These are phyloP conservation scores for Lasiodiplodia sp. DNA, from an alignment of 2,329 filamentous ascomycete species.

Conservation along the genomic window DNA sequence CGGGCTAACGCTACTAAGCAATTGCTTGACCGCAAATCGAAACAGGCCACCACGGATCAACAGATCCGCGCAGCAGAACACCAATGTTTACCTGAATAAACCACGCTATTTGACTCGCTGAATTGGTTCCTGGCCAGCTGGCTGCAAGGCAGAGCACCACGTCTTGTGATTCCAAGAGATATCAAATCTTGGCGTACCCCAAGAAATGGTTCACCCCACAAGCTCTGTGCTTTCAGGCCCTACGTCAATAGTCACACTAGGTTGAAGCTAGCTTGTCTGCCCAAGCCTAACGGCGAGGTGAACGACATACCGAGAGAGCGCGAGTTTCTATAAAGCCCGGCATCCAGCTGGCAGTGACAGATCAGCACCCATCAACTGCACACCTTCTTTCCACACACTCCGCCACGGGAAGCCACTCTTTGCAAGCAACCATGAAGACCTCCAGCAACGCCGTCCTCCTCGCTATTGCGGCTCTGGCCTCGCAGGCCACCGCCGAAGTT, in stretches of 20 bases:
- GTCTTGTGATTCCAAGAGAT: neutral
- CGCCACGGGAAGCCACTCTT: too few relatives aligned
- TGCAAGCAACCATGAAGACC: slow-evolving; percentile 10
- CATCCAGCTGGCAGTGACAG: neutral
- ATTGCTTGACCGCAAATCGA: neutral
- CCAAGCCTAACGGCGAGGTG: neutral
- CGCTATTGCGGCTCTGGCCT: neutral
- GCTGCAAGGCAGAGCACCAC: neutral
- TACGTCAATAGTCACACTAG: neutral
- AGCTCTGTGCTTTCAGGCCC: slow-evolving; percentile 1
- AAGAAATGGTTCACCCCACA: neutral
- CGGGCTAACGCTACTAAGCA: neutral
- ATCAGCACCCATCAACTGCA: neutral
- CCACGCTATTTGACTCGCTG: neutral
- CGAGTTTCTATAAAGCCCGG: neutral
- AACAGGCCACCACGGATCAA: neutral
- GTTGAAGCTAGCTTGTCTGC: neutral
- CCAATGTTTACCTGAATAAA: neutral
- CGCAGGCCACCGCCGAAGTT: neutral
- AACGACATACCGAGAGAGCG: neutral
- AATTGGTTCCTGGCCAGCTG: neutral
- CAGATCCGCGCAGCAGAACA: neutral
- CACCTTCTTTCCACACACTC: too few relatives aligned
- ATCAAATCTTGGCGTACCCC: neutral
- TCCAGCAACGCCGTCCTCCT: slow-evolving; percentile 1